A percentile compares a stretch with the other conserved stretches of the same genome.
Evolutionary conservation across 345 rosid genomes (phyloP).

Genomic region (Salix udensis): DNA sequence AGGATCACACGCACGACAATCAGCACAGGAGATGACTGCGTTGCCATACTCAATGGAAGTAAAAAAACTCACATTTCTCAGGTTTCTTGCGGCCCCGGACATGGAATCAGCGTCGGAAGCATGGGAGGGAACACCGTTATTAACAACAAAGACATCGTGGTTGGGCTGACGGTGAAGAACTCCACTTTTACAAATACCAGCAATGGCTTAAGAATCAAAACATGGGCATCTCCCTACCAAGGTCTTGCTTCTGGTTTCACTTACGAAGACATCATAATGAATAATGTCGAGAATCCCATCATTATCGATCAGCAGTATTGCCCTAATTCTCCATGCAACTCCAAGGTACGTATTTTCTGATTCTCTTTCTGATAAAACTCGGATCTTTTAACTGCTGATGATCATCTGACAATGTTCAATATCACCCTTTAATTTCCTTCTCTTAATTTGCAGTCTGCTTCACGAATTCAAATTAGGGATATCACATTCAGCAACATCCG

Average conservation of each 20-base stretch:
- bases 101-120: neutral
- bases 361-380: too few species aligned
- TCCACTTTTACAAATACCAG: neutral
- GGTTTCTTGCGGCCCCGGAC: neutral
- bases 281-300: neutral
- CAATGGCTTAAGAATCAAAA: neutral
- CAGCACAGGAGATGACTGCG: neutral
- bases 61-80: neutral
- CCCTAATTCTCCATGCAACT: slow-evolving; percentile 17
- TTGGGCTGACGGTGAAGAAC: neutral
- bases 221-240: neutral
- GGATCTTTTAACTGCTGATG: too few species aligned
- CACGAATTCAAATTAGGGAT: slow-evolving; percentile 29
- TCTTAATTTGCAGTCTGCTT: slow-evolving; percentile 13
- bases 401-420: neutral
- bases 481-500: slow-evolving; percentile 24
- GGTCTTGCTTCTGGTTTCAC: neutral
- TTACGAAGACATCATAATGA: neutral
- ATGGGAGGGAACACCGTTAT: neutral
- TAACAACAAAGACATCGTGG: neutral
- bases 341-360: neutral
- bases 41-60: neutral
- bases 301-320: neutral
- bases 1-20: neutral
- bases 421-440: neutral